A percentile compares a stretch with the other conserved stretches of the same genome.
These are phyloP conservation scores for Zygnema cylindricum DNA, from an alignment of 139 green algal species.

Conservation along the genomic window DNA sequence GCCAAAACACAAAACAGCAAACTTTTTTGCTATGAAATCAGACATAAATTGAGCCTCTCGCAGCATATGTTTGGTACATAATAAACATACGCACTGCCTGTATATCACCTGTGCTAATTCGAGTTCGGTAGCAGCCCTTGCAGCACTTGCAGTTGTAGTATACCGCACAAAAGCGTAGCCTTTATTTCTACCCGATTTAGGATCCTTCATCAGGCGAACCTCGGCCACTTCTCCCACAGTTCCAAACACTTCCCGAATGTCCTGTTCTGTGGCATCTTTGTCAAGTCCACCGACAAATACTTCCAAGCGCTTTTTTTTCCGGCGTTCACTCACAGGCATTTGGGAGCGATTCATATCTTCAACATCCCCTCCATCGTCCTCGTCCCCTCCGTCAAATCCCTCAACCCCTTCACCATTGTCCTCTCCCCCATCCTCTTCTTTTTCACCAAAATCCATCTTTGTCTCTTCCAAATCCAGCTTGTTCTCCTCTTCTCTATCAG, in stretches of 20 bases:
- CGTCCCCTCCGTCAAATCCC: neutral
- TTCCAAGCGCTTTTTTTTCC: conserved; percentile 30
- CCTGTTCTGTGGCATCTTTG: conserved; percentile 41
- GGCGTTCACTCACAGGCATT: conserved; percentile 21
- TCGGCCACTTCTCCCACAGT: conserved; percentile 47
- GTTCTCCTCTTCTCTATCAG: neutral
- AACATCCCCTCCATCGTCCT: neutral
- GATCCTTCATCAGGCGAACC: conserved; percentile 34
- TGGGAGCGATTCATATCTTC: conserved; percentile 2
- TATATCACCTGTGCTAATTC: conserved; percentile 16
- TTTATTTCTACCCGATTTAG: conserved; percentile 48
- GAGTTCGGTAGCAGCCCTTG: conserved; percentile 30
- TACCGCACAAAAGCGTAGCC: conserved; percentile 58
- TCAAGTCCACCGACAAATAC: conserved; percentile 57
- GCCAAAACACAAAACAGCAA: too few species aligned
- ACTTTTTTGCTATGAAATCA: too few species aligned
- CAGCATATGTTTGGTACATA: too few species aligned
- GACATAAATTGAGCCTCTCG: too few species aligned
- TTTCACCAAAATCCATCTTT: too few species aligned
- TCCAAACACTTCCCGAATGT: conserved; percentile 43
- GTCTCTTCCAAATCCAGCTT: conserved; percentile 14
- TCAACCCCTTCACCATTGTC: conserved; percentile 26
- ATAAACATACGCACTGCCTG: too few species aligned
- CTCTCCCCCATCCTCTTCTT: conserved; percentile 9
- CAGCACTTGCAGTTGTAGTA: conserved; percentile 22